Evolutionary conservation across 2,329 filamentous ascomycete genomes (phyloP).

Genomic region (Sclerotiophoma versabilis): DNA sequence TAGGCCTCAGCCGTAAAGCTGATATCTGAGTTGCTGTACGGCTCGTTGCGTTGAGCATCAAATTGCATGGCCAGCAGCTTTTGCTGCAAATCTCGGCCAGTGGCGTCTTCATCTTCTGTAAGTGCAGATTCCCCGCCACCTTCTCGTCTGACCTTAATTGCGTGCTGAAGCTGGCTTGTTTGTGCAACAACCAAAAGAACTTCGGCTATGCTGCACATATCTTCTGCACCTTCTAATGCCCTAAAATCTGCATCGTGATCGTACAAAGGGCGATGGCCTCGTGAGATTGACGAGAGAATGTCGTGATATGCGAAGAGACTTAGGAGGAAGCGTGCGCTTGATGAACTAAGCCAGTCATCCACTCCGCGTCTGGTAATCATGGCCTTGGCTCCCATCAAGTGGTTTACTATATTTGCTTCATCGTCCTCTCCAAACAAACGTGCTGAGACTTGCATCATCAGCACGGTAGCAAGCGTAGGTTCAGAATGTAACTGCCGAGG

Average conservation of each 20-base stretch:
- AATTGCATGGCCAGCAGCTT: slow-evolving; percentile 29
- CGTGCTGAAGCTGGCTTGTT: slow-evolving; percentile 35
- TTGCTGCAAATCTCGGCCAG: slow-evolving; percentile 30
- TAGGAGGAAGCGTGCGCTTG: slow-evolving; percentile 36
- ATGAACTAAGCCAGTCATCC: slow-evolving; percentile 20
- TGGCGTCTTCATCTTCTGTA: slow-evolving; percentile 27
- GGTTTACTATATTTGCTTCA: slow-evolving; percentile 37
- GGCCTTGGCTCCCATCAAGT: slow-evolving; percentile 40
- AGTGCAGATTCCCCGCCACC: slow-evolving; percentile 8
- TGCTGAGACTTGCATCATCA: slow-evolving; percentile 46
- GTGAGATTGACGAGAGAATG: slow-evolving; percentile 41
- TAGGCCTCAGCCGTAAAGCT: slow-evolving; percentile 38
- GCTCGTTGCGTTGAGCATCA: background rate
- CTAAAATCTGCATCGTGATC: slow-evolving; percentile 30
- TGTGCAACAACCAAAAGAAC: slow-evolving; percentile 36
- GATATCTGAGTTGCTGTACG: slow-evolving; percentile 25
- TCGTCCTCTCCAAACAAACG: slow-evolving; percentile 38
- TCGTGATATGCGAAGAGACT: slow-evolving; percentile 44
- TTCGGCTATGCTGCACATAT: slow-evolving; percentile 35
- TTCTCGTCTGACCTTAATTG: slow-evolving; percentile 25
- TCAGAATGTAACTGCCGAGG: slow-evolving; percentile 29
- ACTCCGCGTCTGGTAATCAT: slow-evolving; percentile 33
- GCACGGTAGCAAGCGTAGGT: slow-evolving; percentile 37
- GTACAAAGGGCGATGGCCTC: slow-evolving; percentile 33
- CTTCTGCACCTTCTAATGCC: slow-evolving; percentile 33